Evolutionary conservation across 2,329 filamentous ascomycete species (phyloP).

Genomic region (Clarireedia sp.): DNA sequence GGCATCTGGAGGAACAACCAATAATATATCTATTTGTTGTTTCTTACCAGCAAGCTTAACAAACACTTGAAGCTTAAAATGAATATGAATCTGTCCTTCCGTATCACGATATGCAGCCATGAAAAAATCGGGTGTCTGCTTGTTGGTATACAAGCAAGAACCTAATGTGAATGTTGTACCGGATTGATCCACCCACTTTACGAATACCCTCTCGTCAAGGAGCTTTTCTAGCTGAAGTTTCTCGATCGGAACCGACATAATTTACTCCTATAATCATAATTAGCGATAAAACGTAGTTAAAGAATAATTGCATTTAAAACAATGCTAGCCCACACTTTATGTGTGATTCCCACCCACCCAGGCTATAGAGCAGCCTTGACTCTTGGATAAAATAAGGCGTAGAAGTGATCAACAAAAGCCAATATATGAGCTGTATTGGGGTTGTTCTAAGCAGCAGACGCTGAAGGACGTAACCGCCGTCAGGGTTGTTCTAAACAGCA

Average conservation of each 20-base stretch:
- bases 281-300: background rate
- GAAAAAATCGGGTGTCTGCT: too few relatives aligned
- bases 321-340: background rate
- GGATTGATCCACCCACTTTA: background rate
- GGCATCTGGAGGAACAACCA: background rate
- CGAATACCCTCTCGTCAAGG: background rate
- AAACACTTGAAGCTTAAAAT: background rate
- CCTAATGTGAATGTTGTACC: background rate
- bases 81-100: background rate
- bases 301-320: background rate
- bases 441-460: too few relatives aligned
- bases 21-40: background rate
- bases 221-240: background rate
- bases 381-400: background rate
- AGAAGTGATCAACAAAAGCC: background rate
- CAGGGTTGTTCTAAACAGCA: background rate
- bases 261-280: background rate
- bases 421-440: background rate
- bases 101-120: background rate
- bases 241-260: background rate
- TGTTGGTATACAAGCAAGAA: too few relatives aligned
- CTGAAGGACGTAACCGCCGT: background rate
- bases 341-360: background rate
- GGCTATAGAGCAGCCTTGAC: slow-evolving; percentile 2
- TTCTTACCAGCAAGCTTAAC: background rate